Base-by-base conservation (phyloP, 768 basidiomycete genomes). In the Trametes gibbosa region DNA sequence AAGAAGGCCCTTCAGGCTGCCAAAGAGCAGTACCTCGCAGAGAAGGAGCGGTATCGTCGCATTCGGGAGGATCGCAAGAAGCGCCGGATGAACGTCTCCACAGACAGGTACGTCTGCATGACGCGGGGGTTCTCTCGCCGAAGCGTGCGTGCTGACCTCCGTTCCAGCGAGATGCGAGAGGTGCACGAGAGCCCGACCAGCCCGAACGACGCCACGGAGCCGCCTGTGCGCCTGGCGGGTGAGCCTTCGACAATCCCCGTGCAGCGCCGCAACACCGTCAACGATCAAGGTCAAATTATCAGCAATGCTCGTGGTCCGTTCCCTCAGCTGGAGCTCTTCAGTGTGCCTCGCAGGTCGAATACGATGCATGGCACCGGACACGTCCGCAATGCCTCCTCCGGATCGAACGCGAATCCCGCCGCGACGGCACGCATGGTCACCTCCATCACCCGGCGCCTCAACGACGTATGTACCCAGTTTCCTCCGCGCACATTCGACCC, bases 21-120 rank as follows among this genome's bases (percentile, higher is more conserved):
- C 0, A 92, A 89, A 64, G 76, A 75, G 25, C 72, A 73, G 23
- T 92, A 92, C 70, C 87, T 83, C 71, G 77, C 76, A 1, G 81
- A 85, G 71, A 92, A 92, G 66, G 87, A 89, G 65, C 76, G 75
- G 23, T 89, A 90, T 65, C 81, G 87, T 27, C 73, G 74, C 63
- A 82, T 85, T 52, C 79, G 83, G 52, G 82, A 84, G 48, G 73
- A 75, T 24, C 80, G 68, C 50, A 68, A 66, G 57, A 62, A 59
- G 58, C 62, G 64, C 35, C 55, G 43, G 60, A 56, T 42, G 59
- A 67, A 67, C 43, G 34, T 56, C 14, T 62, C 62, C n/a, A 58
- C 60, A 19, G 64, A 67, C 43, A 65, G 58, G 65, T 57, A 53
- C 50, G 64, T 62, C 40, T 50, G 48, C 53, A 27, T 40, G 43